Base-by-base conservation (phyloP, 2,329 filamentous ascomycete species). In the Zymoseptoria crescenta region DNA sequence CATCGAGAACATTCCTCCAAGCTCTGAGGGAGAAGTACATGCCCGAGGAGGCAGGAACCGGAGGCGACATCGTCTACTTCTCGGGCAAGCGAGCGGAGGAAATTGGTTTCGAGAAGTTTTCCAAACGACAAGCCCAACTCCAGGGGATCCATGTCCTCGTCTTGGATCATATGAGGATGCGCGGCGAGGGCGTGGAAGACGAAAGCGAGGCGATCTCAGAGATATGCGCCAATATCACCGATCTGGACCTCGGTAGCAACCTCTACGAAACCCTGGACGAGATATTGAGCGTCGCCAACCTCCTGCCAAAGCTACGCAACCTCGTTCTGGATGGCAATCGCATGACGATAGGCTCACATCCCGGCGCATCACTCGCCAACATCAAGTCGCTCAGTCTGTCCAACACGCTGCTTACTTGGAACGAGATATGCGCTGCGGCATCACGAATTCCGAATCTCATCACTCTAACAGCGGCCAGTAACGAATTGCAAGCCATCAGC, bases 31-130 rank as follows among this genome's bases (percentile, higher is more conserved):
- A 86, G 67, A 99, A 96, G 76, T 99, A 99, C 72, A 89, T 87
- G 3, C 73, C 76, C 48, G 69, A 77, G 56, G 72, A 74, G 57
- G 60, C 64, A 24, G 56, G 68, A 65, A 52, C 66, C 60, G 68
- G 68, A 16, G 64, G 68, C 7, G 79, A 80, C 54, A 79, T 83
- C 54, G 87, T 96, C 62, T 76, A 87, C 80, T 80, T 96, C 79
- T 76, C 89, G 74, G 80, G 82, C 45, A 97, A 97, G 75, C 83
- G 92, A 19, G 93, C 90, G 4, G 88, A 97, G 75, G 93, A 97
- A 75, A 84, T 97, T 35, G 94, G 94, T 29, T 97, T 97, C 67
- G 91, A 96, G 66, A 96, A 96, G 79, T 90, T 96, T 65, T 84
- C 88, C 50, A 82, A 82, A 65, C 85, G 92, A 74, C 86, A 95